phyloP scores from a whole-genome alignment of 1,284 basidiomycete genomes.

The Moniliophthora roreri region DNA sequence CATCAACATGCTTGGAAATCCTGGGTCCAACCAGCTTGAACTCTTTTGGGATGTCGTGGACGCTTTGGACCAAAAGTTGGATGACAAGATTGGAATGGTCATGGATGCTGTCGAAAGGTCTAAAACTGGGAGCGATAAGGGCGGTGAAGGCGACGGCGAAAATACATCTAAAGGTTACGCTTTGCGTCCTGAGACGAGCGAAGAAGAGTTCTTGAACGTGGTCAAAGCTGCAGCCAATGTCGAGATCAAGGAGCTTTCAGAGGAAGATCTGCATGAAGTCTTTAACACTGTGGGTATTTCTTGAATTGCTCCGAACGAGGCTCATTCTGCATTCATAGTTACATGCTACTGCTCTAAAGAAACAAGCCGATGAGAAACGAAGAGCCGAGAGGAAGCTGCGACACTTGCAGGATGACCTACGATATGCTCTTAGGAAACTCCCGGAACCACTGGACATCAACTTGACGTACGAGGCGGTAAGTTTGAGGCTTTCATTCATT shows the following conservation, averaged over 20 bases:
- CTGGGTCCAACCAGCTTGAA: constrained; percentile 92
- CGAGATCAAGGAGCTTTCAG: constrained; percentile 43
- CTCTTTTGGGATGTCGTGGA: constrained; percentile 96
- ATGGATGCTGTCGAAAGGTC: constrained; percentile 58
- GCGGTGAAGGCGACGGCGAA: constrained; percentile 32
- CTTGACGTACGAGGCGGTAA: constrained; percentile 76
- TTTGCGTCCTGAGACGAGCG: constrained; percentile 55
- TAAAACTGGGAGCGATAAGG: constrained; percentile 29
- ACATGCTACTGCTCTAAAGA: constrained; percentile 67
- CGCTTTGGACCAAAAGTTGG: constrained; percentile 81
- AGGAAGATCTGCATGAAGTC: constrained; percentile 59
- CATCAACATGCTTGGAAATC: constrained; percentile 81
- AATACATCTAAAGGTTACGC: constrained; percentile 42
- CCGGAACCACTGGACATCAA: constrained; percentile 76
- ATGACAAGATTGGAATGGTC: constrained; percentile 67
- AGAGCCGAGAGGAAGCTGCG: constrained; percentile 81
- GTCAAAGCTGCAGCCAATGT: constrained; percentile 56
- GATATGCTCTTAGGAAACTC: constrained; percentile 93
- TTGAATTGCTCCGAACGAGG: neutral
- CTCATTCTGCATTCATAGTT: constrained; percentile 46
- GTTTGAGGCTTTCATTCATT: constrained; percentile 20
- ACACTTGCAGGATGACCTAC: constrained; percentile 91
- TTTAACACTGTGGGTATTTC: constrained; percentile 61
- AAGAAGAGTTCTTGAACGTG: constrained; percentile 59
- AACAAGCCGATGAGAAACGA: constrained; percentile 78